Evolutionary conservation across 2,329 filamentous ascomycete species (phyloP).

Genomic region (Apiospora pterosperma): DNA sequence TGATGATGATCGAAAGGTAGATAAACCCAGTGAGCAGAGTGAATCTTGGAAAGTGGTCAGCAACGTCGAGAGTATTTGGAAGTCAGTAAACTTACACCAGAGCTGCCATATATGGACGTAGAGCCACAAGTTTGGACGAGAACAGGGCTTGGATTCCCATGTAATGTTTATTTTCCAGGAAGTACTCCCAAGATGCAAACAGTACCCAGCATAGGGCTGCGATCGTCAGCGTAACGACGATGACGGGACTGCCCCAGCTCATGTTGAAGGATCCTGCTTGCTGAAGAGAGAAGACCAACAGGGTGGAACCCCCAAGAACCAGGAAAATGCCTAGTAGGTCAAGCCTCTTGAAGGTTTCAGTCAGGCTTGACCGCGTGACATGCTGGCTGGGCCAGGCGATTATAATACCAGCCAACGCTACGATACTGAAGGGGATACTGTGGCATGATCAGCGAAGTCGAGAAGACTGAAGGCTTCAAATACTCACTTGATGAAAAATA

Average conservation of each 20-base stretch:
- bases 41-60: conserved; percentile 33
- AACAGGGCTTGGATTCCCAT: conserved; percentile 51
- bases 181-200: conserved; percentile 50
- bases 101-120: conserved; percentile 48
- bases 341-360: conserved; percentile 42
- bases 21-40: conserved; percentile 56
- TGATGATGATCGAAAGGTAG: conserved; percentile 56
- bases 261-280: conserved; percentile 52
- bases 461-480: background rate
- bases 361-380: conserved; percentile 32
- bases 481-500: conserved; percentile 60
- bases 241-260: conserved; percentile 48
- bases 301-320: conserved; percentile 48
- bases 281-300: conserved; percentile 54
- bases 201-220: conserved; percentile 44
- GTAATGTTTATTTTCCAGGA: conserved; percentile 34
- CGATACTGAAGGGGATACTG: conserved; percentile 47
- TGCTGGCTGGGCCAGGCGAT: conserved; percentile 41
- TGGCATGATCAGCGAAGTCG: background rate
- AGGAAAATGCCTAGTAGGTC: conserved; percentile 51
- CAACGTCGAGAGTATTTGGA: background rate
- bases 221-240: conserved; percentile 45
- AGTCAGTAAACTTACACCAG: conserved; percentile 38
- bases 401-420: conserved; percentile 44
- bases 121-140: conserved; percentile 43